Percentiles rank a stretch among this genome's conserved stretches.
Conservation (phyloP, 78 protist genomes). For the Dictyostelium discoideum region DNA sequence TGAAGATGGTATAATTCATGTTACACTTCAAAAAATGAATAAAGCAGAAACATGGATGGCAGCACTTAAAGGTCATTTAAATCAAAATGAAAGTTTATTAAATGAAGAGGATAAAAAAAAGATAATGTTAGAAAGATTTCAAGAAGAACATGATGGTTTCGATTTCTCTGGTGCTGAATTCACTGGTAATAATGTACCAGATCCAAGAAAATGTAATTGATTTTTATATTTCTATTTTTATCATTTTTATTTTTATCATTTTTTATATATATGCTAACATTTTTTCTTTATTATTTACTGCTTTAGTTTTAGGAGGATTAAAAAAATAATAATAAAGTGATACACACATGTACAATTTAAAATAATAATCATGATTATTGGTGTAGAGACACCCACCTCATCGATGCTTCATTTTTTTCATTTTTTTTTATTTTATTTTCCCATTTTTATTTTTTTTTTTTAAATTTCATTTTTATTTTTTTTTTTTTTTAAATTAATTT, state of each 20-base stretch:
- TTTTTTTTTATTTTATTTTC: no score
- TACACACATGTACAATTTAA: not conserved
- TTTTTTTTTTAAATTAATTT: no score
- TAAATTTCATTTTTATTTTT: no score
- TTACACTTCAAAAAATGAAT: conserved; percentile 70
- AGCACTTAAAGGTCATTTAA: conserved; percentile 64
- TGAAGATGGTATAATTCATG: conserved; percentile 67
- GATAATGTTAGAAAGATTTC: conserved; percentile 80
- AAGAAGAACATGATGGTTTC: conserved; percentile 76
- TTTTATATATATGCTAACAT: not conserved
- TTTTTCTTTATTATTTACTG: no score
- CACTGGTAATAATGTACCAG: conserved; percentile 31
- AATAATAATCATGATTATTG: no score
- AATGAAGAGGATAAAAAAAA: conserved; percentile 65
- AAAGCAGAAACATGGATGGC: conserved; percentile 77
- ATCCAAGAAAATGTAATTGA: not conserved
- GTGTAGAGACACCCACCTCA: no score
- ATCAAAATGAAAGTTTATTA: conserved; percentile 9
- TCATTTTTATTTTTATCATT: not conserved
- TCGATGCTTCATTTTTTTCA: not conserved
- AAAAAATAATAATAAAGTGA: not conserved
- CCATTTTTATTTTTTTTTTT: not conserved
- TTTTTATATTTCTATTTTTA: no score
- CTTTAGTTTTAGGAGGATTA: conserved; percentile 5
- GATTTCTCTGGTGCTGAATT: conserved; percentile 79